A percentile compares a stretch with the other conserved stretches of the same genome.
These are phyloP conservation scores for Lizonia empirigonia DNA, from an alignment of 2,329 filamentous ascomycete species.

Conservation along the genomic window DNA sequence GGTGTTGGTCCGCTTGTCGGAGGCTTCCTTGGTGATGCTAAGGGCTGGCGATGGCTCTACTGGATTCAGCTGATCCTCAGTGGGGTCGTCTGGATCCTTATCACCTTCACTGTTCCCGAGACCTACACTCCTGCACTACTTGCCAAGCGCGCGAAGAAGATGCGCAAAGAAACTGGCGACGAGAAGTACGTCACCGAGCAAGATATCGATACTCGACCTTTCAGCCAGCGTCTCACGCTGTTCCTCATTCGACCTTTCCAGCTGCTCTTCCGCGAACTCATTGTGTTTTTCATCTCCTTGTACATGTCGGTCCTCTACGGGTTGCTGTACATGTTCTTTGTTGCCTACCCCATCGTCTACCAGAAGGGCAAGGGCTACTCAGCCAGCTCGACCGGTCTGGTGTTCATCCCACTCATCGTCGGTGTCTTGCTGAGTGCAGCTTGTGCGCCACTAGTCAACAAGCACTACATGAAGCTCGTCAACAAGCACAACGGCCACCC, in stretches of 20 bases:
- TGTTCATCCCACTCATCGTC: conserved; percentile 84
- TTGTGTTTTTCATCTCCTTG: conserved; percentile 80
- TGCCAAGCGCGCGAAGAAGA: conserved; percentile 69
- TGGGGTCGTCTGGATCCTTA: conserved; percentile 71
- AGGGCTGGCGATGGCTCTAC: conserved; percentile 83
- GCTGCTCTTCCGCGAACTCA: conserved; percentile 81
- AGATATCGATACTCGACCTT: conserved; percentile 74
- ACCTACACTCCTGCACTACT: conserved; percentile 85
- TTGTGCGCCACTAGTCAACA: conserved; percentile 77
- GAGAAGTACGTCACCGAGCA: conserved; percentile 75
- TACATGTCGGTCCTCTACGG: conserved; percentile 87
- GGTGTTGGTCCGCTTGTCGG: conserved; percentile 70
- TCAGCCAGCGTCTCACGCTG: conserved; percentile 70
- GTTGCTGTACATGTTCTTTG: conserved; percentile 70
- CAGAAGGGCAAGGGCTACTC: conserved; percentile 79
- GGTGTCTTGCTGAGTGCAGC: conserved; percentile 72
- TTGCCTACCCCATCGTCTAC: conserved; percentile 70
- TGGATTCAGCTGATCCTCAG: conserved; percentile 84
- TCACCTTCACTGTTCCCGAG: conserved; percentile 88
- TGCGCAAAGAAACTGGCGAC: conserved; percentile 72
- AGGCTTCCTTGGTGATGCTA: conserved; percentile 70
- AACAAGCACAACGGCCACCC: conserved; percentile 71
- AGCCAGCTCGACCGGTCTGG: conserved; percentile 75
- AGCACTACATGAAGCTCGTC: conserved; percentile 73
- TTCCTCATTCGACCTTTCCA: conserved; percentile 85